Base-by-base conservation (phyloP, 1,284 basidiomycete species). In the Porodaedalea pini region DNA sequence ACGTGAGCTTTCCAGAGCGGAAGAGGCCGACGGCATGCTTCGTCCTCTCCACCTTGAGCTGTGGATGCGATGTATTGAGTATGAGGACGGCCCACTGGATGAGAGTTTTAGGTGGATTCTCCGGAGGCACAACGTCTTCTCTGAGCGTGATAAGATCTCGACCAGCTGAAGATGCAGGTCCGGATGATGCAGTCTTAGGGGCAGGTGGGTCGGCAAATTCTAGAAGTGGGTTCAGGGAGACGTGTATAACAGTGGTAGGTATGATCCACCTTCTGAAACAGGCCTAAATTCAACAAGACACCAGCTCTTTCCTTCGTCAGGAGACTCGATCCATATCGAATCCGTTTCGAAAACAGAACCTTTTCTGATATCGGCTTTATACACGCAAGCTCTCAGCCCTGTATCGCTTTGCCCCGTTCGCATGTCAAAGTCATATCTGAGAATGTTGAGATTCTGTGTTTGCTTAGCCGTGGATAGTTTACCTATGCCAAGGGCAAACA, bases 401-500 rank as follows among this genome's bases (percentile, higher is more conserved):
- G 86, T 92, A 47, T 88, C 81, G 67, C 88, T 88, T 61, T 84
- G 78, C 2, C 89, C 89, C 0, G 87, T 88, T 25, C 73, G 74
- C 32, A 90, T 72, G 65, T 84, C 80, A 67, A 87, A 88, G 66
- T 90, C 89, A 65, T 88, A 92, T 71, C 87, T 87, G 11, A 17
- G 21, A 48, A 57, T 50, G 48, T 63, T 63, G 64, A 59, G 68
- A 69, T 54, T 68, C 27, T 17, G 19, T 17, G 40, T 2, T 15
- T 21, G 19, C n/a, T 23, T 23, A 32, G n/a, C 19, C 17, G 34
- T 40, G 40, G n/a, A 51, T 29, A 21, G 59, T 78, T 62, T 69
- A 87, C 78, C 88, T 81, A 71, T 94, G 91, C 88, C 88, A 92
- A 3, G 92, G 90, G 70, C 90, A 92, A 3, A 92, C 88, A 47